Conservation (phyloP, 495 filamentous ascomycete genomes). For the Penicillium steckii region DNA sequence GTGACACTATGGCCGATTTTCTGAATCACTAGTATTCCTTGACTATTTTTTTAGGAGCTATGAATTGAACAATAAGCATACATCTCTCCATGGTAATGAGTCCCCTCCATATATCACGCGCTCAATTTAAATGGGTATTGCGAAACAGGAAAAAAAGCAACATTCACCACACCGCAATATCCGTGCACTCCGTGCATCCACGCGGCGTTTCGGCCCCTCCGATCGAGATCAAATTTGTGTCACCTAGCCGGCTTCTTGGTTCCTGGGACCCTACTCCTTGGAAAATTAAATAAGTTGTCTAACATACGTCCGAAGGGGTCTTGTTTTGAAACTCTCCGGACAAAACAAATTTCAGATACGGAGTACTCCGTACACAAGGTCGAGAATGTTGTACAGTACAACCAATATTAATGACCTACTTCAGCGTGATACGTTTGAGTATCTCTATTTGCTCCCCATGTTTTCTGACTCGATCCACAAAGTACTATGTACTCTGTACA, state of each 20-base stretch:
- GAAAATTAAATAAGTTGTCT: too few species aligned
- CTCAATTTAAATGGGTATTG: background rate
- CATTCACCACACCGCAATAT: conserved; percentile 1
- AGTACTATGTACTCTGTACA: too few species aligned
- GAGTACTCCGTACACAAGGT: background rate
- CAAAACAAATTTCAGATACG: background rate
- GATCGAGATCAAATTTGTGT: conserved; percentile 5
- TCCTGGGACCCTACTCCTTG: background rate
- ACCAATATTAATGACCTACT: too few species aligned
- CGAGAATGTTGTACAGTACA: background rate
- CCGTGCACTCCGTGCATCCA: conserved; percentile 1
- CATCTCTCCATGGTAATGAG: too few species aligned
- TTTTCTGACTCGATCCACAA: background rate
- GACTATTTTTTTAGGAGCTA: too few species aligned
- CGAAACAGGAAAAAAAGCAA: background rate
- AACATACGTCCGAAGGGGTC: background rate
- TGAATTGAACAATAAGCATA: too few species aligned
- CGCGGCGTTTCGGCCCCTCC: background rate
- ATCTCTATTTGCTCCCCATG: too few species aligned
- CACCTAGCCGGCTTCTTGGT: conserved; percentile 1
- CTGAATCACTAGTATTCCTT: too few species aligned
- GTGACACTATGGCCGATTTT: too few species aligned
- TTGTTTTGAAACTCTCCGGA: background rate
- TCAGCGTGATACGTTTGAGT: too few species aligned
- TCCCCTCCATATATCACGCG: too few species aligned